These are phyloP conservation scores for Actinomortierella wolfii DNA, from an alignment of 371 early-diverging fungal genomes.

Conservation along the genomic window DNA sequence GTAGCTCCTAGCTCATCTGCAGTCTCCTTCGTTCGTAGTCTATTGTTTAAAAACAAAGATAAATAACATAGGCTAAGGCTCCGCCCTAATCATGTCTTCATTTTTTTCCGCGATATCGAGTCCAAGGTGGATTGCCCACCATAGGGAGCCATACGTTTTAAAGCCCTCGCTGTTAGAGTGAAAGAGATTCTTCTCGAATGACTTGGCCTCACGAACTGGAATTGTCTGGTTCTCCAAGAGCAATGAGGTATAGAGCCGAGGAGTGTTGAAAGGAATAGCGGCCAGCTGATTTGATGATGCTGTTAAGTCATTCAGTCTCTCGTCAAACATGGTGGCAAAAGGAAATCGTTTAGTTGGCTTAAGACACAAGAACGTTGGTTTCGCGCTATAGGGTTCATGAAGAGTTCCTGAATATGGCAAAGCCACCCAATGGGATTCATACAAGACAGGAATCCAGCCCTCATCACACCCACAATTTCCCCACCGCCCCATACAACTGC, in stretches of 20 bases:
- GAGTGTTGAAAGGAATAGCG: slow-evolving; percentile 21
- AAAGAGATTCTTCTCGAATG: slow-evolving; percentile 28
- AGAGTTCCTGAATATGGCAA: no score
- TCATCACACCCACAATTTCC: no score
- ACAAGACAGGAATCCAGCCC: no score
- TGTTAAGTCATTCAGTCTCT: no score
- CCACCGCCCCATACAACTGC: no score
- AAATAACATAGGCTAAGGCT: neutral
- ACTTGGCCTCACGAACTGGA: slow-evolving; percentile 30
- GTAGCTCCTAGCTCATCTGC: slow-evolving; percentile 29
- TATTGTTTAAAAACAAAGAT: slow-evolving; percentile 1
- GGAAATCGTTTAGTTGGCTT: no score
- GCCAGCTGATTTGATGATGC: slow-evolving; percentile 20
- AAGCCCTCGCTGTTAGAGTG: slow-evolving; percentile 16
- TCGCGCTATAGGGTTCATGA: no score
- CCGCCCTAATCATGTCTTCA: neutral
- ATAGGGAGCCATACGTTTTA: slow-evolving; percentile 14
- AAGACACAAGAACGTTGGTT: no score
- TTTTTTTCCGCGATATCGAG: neutral
- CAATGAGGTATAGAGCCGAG: slow-evolving; percentile 34
- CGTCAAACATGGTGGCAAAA: no score
- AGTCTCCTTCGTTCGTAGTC: slow-evolving; percentile 25
- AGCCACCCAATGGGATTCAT: no score
- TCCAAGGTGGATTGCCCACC: neutral
- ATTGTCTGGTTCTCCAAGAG: slow-evolving; percentile 34